Evolutionary conservation across 257 asterid species (phyloP).

Genomic region (Solanum pinnatisectum): DNA sequence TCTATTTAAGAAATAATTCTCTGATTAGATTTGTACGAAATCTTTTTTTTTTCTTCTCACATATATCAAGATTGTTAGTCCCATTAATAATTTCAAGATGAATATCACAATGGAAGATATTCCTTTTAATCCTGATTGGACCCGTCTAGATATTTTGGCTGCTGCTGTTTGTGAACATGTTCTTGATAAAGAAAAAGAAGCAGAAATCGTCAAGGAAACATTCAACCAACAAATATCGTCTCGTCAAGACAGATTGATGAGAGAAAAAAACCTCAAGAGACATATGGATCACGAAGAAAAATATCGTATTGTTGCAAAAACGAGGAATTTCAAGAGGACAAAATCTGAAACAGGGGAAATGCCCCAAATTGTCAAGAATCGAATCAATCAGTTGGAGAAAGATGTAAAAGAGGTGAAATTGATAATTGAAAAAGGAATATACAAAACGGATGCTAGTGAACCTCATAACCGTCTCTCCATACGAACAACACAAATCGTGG

Average conservation of each 20-base stretch:
- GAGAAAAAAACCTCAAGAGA: neutral
- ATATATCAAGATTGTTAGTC: neutral
- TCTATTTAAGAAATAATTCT: neutral
- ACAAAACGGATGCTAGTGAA: neutral
- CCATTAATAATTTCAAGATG: neutral
- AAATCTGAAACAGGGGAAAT: neutral
- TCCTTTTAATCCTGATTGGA: no score
- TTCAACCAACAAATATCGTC: no score
- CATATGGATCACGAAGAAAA: neutral
- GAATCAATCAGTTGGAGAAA: neutral
- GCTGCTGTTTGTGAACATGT: no score
- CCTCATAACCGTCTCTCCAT: neutral
- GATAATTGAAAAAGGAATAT: no score
- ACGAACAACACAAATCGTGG: neutral
- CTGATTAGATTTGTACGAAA: neutral
- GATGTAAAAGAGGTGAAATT: neutral
- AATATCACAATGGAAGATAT: no score
- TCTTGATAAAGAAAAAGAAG: no score
- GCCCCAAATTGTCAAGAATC: neutral
- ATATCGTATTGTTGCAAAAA: no score
- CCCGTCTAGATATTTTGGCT: no score
- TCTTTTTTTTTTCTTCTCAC: neutral
- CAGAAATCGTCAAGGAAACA: neutral
- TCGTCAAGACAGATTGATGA: neutral
- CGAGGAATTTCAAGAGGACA: neutral